Evolutionary conservation across 192 early-diverging fungal genomes (phyloP), one percentile per base, ranked within the genome.

Genomic region (Coemansia asiatica): DNA sequence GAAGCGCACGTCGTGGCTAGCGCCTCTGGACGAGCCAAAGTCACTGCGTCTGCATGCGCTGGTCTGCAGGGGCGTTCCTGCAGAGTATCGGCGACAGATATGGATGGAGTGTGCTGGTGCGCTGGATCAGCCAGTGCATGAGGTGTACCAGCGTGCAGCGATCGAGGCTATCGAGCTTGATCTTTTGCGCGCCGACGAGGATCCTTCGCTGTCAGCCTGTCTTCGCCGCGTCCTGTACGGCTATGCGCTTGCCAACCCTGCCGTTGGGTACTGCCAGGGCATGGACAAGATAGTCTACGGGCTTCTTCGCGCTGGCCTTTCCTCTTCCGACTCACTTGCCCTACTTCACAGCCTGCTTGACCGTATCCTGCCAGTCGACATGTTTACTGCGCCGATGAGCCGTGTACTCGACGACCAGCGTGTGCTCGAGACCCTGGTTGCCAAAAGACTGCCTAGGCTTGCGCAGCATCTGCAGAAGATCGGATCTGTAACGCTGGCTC

Each of bases 221-320:
- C 56, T 81, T 44, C 68, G 72, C 18, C 61, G 62, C 44, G 73
- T 81, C 21, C 72, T 81, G 47, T 72, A 71, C 64, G 69, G 60
- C 27, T 81, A 68, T 28, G 69, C 48, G 18, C 53, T 35, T 16
- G 66, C 66, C 15, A 75, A 77, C 53, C 83, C 85, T 0, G 68
- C 55, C 7, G 66, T 77, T 25, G 85, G 85, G 22, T 86, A 86
- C 63, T 86, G 85, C 55, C 85, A 86, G 66, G 85, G 85, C 53
- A 86, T 86, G 85, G 79, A 86, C 53, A 76, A 80, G 51, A 72
- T 86, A 18, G 83, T 83, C 15, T 70, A 70, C 49, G 84, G 81
- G 6, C 62, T 86, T 10, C 71, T 86, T 5, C 33, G 71, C 21
- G 82, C 85, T 4, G 82, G 84, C 13, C 70, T 83, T 51, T 58